Evolutionary conservation across 768 basidiomycete genomes (phyloP).

Genomic region (Candolleomyces eurysporus): DNA sequence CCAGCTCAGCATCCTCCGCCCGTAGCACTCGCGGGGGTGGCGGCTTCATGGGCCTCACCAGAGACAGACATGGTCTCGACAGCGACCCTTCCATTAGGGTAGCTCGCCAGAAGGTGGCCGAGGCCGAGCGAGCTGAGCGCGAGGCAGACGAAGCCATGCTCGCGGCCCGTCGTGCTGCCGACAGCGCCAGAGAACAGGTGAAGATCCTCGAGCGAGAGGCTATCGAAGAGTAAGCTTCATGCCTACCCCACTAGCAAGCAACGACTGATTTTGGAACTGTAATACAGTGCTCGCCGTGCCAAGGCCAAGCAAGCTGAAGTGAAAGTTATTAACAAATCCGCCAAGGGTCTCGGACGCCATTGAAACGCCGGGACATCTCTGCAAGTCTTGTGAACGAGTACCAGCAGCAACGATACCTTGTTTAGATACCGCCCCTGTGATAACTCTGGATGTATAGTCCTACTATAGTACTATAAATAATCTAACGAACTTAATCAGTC

Average conservation of each 20-base stretch:
- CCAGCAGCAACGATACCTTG: too few relatives aligned
- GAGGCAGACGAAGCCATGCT: constrained; percentile 50
- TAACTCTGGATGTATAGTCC: too few relatives aligned
- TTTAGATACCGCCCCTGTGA: too few relatives aligned
- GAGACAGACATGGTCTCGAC: constrained; percentile 15
- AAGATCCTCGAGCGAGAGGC: constrained; percentile 50
- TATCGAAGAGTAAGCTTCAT: constrained; percentile 44
- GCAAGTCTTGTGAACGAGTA: too few relatives aligned
- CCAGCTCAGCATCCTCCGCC: constrained; percentile 5
- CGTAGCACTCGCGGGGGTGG: constrained; percentile 11
- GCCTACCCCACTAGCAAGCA: neutral
- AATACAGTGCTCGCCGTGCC: constrained; percentile 43
- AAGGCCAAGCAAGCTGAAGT: constrained; percentile 53
- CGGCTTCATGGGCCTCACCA: constrained; percentile 26
- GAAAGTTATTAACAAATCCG: constrained; percentile 47
- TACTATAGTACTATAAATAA: too few relatives aligned
- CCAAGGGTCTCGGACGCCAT: constrained; percentile 45
- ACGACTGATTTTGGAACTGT: constrained; percentile 3
- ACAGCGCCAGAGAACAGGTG: constrained; percentile 47
- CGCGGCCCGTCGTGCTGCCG: constrained; percentile 44
- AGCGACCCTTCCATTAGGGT: constrained; percentile 45
- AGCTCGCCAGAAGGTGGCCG: constrained; percentile 49
- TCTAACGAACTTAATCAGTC: too few relatives aligned
- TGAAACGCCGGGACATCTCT: constrained; percentile 14
- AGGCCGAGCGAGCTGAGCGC: constrained; percentile 50